A percentile compares a stretch with the other conserved stretches of the same genome.
phyloP scores from a whole-genome alignment of 345 rosid species.

The Corchorus capsularis region DNA sequence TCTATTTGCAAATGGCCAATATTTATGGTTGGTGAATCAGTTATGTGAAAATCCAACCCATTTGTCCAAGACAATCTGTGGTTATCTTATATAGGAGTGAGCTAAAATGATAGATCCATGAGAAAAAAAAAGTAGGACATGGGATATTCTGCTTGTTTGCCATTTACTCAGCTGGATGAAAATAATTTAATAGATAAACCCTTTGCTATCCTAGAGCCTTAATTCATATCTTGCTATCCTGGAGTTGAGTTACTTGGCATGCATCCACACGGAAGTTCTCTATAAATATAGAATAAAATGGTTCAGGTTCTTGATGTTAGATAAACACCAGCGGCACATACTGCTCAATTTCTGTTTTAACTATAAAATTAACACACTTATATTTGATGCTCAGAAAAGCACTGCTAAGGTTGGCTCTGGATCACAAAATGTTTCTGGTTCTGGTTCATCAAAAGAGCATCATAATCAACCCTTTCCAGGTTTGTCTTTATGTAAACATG shows the following conservation, averaged over 20 bases:
- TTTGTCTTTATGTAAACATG: constrained; percentile 32
- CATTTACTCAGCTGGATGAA: background rate
- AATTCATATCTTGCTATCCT: background rate
- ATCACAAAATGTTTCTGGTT: constrained; percentile 45
- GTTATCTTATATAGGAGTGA: background rate
- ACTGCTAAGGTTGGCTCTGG: constrained; percentile 32
- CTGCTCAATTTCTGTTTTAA: constrained; percentile 3
- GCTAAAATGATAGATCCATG: constrained; percentile 1
- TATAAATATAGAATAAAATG: background rate
- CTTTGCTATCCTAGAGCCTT: background rate
- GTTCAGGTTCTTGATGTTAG: constrained; percentile 2
- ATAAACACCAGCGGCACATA: background rate
- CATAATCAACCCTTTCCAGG: constrained; percentile 52
- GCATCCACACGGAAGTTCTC: background rate
- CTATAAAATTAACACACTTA: background rate
- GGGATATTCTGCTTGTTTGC: background rate
- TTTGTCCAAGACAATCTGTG: background rate
- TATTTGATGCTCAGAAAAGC: constrained; percentile 35
- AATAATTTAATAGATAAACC: background rate
- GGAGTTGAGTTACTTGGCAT: constrained; percentile 13
- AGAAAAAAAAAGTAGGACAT: background rate
- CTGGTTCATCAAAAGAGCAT: constrained; percentile 51
- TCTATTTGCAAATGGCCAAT: background rate
- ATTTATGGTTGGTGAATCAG: background rate
- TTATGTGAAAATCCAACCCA: background rate